These are phyloP conservation scores for Chenopodium quinoa DNA, from an alignment of 148 eudicot species.

Conservation along the genomic window DNA sequence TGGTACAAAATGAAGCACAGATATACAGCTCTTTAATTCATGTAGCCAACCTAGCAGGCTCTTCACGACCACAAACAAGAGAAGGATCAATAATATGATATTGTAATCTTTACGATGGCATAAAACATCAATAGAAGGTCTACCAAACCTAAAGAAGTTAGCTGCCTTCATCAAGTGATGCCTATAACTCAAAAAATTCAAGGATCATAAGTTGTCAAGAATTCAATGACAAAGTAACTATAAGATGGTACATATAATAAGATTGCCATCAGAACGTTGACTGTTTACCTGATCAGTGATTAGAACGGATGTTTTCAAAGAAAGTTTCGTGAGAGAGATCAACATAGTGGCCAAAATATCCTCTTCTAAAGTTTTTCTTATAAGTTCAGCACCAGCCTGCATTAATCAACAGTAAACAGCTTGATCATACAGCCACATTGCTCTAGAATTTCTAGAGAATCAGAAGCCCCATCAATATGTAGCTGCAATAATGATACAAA, in stretches of 20 bases:
- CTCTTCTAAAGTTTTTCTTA: conserved; percentile 52
- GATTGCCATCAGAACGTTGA: background rate
- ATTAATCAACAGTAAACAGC: conserved; percentile 20
- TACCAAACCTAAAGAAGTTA: background rate
- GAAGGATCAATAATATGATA: background rate
- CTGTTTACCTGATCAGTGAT: conserved; percentile 59
- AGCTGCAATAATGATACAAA: conserved; percentile 9
- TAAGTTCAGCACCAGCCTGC: conserved; percentile 75
- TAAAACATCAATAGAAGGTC: background rate
- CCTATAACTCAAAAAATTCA: background rate
- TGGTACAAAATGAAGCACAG: background rate
- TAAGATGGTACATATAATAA: conserved; percentile 16
- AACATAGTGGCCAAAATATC: conserved; percentile 53
- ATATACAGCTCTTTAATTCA: background rate
- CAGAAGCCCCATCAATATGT: background rate
- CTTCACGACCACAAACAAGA: background rate
- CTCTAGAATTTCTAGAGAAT: background rate
- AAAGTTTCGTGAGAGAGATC: conserved; percentile 76
- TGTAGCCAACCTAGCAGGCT: background rate
- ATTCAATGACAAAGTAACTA: background rate
- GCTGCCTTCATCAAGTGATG: background rate
- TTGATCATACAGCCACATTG: background rate
- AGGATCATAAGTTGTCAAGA: too few species aligned
- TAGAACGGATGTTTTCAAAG: conserved; percentile 46
- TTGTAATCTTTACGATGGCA: background rate